Base-by-base conservation (phyloP, 208 protist genomes). In the Wallacemonas rigidus region DNA sequence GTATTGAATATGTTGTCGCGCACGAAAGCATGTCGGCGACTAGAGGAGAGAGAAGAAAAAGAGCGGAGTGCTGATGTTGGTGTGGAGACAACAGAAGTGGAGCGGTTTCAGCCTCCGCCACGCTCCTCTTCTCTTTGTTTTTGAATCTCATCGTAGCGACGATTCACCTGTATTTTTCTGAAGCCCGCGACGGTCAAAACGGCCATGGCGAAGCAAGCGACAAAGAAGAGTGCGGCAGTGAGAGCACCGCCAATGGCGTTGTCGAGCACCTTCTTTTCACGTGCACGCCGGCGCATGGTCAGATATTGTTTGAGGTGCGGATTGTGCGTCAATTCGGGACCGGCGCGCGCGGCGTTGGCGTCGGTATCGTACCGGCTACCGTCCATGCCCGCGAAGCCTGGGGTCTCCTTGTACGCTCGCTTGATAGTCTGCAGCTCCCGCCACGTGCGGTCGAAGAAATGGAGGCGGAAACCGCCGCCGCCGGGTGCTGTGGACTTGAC, bases 331-430 rank as follows among this genome's bases (percentile, higher is more conserved):
- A 80, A 51, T 75, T 83, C 70, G 14, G 72, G 69, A 5, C 69
- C 70, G 14, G 65, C 80, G 3, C 72, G 73, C 12, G 74, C 72
- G 1, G 69, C 70, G 54, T 75, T 81, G 17, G 1, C 51, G 3
- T 72, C 60, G 69, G 69, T 76, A 67, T 86, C 81, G 73, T 80
- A 89, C 6, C 73, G 61, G 50, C 76, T 77, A 67, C 81, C 81
- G 44, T 85, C 78, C 65, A 89, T 79, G 1, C 85, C 85, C 3
- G 74, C 78, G 54, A 87, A 89, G 40, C 63, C 57, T 7, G 72
- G 77, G 1, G 67, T 76, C n/a, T 43, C 67, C 6, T 71, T 44
- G 57, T 84, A 82, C 5, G 69, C 39, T 7, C 81, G 63, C 2
- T 67, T 67, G 39, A 89, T 54, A 12, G 69, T n/a, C 0, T 43